Evolutionary conservation across 805 yeast genomes (phyloP).

Genomic region (Cyberlindnera maclurae): DNA sequence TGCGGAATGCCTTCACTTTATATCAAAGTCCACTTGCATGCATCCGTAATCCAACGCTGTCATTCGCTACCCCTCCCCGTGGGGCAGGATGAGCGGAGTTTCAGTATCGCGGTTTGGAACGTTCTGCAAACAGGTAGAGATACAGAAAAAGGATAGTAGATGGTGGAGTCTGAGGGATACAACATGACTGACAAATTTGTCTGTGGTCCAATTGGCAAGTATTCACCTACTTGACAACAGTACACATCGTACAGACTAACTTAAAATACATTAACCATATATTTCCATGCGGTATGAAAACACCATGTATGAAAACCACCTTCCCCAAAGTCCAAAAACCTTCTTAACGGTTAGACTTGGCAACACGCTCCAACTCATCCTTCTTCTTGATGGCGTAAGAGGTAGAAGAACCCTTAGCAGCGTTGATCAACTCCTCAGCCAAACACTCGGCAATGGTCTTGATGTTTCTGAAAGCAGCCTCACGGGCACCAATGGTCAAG

Average conservation of each 20-base stretch:
- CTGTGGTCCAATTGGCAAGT: too few species aligned
- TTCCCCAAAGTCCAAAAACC: neutral
- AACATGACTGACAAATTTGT: too few species aligned
- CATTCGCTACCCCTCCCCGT: too few species aligned
- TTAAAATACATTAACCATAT: constrained; percentile 15
- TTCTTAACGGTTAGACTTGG: constrained; percentile 99
- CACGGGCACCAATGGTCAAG: constrained; percentile 99
- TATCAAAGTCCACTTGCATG: neutral
- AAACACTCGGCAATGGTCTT: constrained; percentile 99
- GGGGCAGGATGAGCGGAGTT: too few species aligned
- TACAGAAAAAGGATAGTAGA: too few species aligned
- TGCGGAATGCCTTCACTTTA: too few species aligned
- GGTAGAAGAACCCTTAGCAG: constrained; percentile 99
- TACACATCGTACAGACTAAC: too few species aligned
- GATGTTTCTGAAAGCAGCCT: constrained; percentile 99
- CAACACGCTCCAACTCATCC: constrained; percentile 99
- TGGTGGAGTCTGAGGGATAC: too few species aligned
- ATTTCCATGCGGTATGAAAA: constrained; percentile 5
- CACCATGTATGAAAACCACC: constrained; percentile 1
- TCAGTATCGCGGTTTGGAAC: too few species aligned
- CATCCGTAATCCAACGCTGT: neutral
- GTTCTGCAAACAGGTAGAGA: too few species aligned
- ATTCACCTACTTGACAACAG: too few species aligned
- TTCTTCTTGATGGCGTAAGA: constrained; percentile 99
- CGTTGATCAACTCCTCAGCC: constrained; percentile 99